These are phyloP conservation scores for Melastoma malabathricum DNA, from an alignment of 345 rosid genomes.

Conservation along the genomic window DNA sequence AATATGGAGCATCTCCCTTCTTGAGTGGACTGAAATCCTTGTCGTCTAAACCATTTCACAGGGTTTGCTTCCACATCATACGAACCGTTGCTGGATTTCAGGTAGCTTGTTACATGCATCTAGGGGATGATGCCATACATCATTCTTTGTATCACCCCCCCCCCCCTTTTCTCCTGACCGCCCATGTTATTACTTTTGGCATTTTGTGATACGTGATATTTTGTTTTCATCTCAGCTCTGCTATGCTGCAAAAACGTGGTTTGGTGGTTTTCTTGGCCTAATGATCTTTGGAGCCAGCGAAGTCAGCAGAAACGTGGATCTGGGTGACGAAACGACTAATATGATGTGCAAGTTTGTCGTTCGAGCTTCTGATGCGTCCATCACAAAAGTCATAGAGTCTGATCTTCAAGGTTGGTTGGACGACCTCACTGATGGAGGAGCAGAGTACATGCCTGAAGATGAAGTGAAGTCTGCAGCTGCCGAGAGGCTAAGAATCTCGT, in stretches of 20 bases:
- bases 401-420: conserved; percentile 92
- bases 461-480: conserved; percentile 84
- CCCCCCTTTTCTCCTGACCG: not conserved
- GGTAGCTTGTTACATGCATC: conserved; percentile 25
- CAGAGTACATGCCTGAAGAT: conserved; percentile 95
- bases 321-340: conserved; percentile 92
- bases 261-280: conserved; percentile 86
- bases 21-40: conserved; percentile 79
- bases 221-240: conserved; percentile 46
- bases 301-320: conserved; percentile 93
- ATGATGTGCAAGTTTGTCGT: conserved; percentile 97
- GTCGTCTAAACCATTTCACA: conserved; percentile 88
- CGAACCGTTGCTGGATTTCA: conserved; percentile 96
- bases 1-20: conserved; percentile 91
- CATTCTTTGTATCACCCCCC: not conserved
- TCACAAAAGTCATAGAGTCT: conserved; percentile 86
- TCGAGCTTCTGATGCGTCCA: conserved; percentile 88
- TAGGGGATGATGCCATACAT: not conserved
- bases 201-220: not conserved
- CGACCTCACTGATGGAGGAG: conserved; percentile 87
- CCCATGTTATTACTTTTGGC: too few species aligned
- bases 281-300: conserved; percentile 98
- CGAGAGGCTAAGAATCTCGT: conserved; percentile 80
- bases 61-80: conserved; percentile 85
- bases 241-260: conserved; percentile 95